phyloP scores from a whole-genome alignment of 768 basidiomycete genomes.

The Termitomyces sp. region DNA sequence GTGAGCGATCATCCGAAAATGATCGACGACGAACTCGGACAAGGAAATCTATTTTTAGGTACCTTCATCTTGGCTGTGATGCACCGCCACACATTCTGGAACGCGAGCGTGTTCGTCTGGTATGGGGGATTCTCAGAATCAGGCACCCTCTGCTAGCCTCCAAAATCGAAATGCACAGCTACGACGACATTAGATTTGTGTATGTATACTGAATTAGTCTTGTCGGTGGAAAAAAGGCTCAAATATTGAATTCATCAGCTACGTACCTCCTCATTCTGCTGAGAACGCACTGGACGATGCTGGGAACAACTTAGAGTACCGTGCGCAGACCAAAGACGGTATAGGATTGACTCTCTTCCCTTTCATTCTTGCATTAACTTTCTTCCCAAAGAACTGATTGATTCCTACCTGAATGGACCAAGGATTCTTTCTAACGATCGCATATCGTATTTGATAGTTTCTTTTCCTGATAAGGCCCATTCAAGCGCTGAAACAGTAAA shows the following conservation, averaged over 20 bases:
- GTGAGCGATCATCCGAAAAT: conserved; percentile 35
- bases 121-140: conserved; percentile 72
- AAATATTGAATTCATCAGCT: conserved; percentile 36
- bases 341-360: background rate
- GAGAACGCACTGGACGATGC: conserved; percentile 49
- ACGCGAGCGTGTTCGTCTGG: conserved; percentile 47
- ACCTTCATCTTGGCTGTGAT: conserved; percentile 70
- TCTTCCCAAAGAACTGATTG: conserved; percentile 51
- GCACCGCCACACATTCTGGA: conserved; percentile 43
- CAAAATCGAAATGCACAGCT: conserved; percentile 54
- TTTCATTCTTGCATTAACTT: background rate
- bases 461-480: conserved; percentile 7
- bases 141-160: conserved; percentile 76
- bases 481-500: conserved; percentile 23
- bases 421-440: conserved; percentile 67
- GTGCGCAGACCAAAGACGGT: conserved; percentile 56
- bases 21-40: background rate
- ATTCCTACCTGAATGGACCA: conserved; percentile 73
- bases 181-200: conserved; percentile 68
- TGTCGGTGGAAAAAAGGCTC: background rate
- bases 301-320: conserved; percentile 47
- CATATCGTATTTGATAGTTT: conserved; percentile 65
- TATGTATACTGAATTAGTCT: conserved; percentile 32
- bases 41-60: conserved; percentile 45
- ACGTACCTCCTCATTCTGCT: conserved; percentile 39